Evolutionary conservation across 1,139 yeast genomes (phyloP), one percentile per base, ranked within the genome.

Genomic region (Geotrichum klebahnii): DNA sequence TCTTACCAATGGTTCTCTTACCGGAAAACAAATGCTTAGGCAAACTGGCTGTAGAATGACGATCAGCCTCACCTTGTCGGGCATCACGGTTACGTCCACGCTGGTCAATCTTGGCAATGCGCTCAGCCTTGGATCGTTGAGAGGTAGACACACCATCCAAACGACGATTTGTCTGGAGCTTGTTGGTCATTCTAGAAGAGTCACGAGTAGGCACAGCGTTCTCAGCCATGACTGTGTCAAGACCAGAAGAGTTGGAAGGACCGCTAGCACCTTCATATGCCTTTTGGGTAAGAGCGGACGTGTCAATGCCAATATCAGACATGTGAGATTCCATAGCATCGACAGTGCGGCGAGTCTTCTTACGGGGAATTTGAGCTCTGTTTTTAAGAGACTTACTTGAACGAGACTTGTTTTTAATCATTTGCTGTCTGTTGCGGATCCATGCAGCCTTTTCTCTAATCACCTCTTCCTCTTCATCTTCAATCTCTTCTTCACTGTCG

Each of bases 1-100:
- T 84, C 65, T 84, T 83, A 68, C 96, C 96, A 67, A 80, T 81
- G 75, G 96, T 92, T 75, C 97, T 82, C 79, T 94, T 92, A 74
- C 99, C 99, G 65, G 90, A 75, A 75, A 84, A 86, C 77, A 92
- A 77, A 74, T 92, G 98, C 76, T 89, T 90, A 57, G 97, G 96
- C 73, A 88, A 71, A 57, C 86, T 74, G 52, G 87, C 92, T 54
- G 90, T 80, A 53, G 82, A 76, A 68, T 88, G 96, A 72, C 97
- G 84, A 72, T 92, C 99, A 64, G 87, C 86, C 74, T 94, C 98
- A 75, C 97, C 97, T 59, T 81, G 86, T 72, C 96, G 82, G 40
- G 97, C 96, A 66, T 77, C 73, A 74, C 92, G 83, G 73, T 90
- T 88, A 75, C 97, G 82, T 66, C 86, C 95, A 73, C 96, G 82